Percentiles rank a stretch among this genome's conserved stretches.
Conservation (phyloP, 352 stramenopile genomes). For the Phytophthora ramorum region DNA sequence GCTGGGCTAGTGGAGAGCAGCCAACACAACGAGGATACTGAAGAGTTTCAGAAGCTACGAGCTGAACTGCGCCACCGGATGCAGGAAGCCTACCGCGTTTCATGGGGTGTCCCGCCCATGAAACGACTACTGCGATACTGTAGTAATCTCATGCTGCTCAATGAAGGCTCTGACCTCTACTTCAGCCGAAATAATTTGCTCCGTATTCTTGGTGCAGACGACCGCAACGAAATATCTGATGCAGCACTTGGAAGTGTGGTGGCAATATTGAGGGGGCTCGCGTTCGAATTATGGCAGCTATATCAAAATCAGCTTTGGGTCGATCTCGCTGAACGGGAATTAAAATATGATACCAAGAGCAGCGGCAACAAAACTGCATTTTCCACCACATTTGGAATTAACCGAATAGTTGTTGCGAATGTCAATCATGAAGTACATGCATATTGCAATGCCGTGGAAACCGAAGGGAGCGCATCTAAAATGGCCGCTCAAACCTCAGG, state of each 20-base stretch:
- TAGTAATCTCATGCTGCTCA: constrained; percentile 79
- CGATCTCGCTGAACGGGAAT: constrained; percentile 69
- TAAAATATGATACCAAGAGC: constrained; percentile 52
- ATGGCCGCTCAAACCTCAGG: constrained; percentile 1
- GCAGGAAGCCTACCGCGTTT: constrained; percentile 74
- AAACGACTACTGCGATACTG: constrained; percentile 48
- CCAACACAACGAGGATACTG: constrained; percentile 20
- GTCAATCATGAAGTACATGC: constrained; percentile 56
- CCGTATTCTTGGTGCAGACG: constrained; percentile 1
- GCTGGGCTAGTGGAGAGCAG: constrained; percentile 13
- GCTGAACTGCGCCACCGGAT: constrained; percentile 55
- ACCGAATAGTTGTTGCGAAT: constrained; percentile 62
- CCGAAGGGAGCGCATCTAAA: constrained; percentile 1
- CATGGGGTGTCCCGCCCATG: constrained; percentile 64
- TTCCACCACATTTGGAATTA: constrained; percentile 55
- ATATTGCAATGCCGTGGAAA: constrained; percentile 24
- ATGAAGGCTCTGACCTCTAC: constrained; percentile 62
- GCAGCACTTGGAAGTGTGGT: constrained; percentile 35
- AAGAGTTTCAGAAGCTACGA: constrained; percentile 26
- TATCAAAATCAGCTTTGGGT: constrained; percentile 84
- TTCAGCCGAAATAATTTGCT: constrained; percentile 46
- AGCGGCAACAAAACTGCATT: constrained; percentile 65
- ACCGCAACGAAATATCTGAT: constrained; percentile 19
- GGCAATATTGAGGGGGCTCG: constrained; percentile 36
- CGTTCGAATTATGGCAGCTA: constrained; percentile 76